Base-by-base conservation (phyloP, 176 grass and related monocot genomes). In the Oryza glumipatula region DNA sequence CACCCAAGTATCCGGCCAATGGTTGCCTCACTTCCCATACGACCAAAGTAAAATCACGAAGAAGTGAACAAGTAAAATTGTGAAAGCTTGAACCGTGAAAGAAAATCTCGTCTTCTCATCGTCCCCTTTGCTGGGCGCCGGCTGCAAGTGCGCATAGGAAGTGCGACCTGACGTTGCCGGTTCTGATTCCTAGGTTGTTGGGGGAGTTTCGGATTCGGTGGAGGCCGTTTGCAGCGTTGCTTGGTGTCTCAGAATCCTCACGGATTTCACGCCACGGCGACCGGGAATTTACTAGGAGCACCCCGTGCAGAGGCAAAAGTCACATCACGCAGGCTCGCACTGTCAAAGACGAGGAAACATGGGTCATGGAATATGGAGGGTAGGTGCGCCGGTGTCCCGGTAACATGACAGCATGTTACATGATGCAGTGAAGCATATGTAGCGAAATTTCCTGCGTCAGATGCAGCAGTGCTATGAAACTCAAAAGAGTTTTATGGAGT, bases 131-230 rank as follows among this genome's bases (percentile, higher is more conserved):
- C 15, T 3, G 3, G 45, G 44, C 44, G 44, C 10, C 9, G 44
- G 44, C 44, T 46, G 9, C 12, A 3, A 4, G 11, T 1, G 21
- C 48, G 12, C 44, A 45, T 56, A 4, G 68, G 1, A 46, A 23
- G 47, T 76, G 85, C 78, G 63, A 43, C 75, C 64, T 61, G 71
- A 81, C 71, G 47, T 30, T 39, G 76, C 67, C 2, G 45, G 72
- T 35, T 83, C 45, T 44, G 60, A 68, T 84, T 84, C 10, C 52
- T 19, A 19, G 52, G 46, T 44, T 23, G 79, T 13, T 70, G 51
- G 5, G n/a, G 15, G 3, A 30, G 35, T 61, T 38, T 71, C 41
- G 3, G 65, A 39, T 54, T 82, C 72, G 67, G 52, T 66, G 73
- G 67, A 35, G 4, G 73, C 56, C 44, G 22, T 32, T 32, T 32